Conservation (phyloP, 345 rosid genomes). For the Ailanthus altissimus region DNA sequence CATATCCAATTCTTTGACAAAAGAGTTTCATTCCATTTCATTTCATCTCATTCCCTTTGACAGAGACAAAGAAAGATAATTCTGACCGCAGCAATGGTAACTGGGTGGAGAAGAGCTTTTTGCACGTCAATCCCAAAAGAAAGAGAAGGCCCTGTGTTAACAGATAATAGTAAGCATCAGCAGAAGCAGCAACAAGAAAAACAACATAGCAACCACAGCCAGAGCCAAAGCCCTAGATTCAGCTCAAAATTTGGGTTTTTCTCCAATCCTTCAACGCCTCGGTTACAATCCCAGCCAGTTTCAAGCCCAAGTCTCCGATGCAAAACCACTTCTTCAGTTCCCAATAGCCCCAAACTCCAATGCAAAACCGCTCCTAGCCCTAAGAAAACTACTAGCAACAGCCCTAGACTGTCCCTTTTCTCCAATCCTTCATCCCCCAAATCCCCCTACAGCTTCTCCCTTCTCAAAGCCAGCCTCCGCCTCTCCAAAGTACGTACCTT, state of each 20-base stretch:
- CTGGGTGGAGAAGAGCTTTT: slow-evolving; percentile 79
- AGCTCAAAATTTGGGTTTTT: slow-evolving; percentile 70
- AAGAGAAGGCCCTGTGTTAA: slow-evolving; percentile 30
- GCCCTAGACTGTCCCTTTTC: slow-evolving; percentile 47
- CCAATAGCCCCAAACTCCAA: slow-evolving; percentile 62
- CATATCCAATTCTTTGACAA: neutral
- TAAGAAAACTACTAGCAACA: slow-evolving; percentile 18
- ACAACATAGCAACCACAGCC: slow-evolving; percentile 14
- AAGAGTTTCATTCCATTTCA: neutral
- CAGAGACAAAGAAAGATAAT: slow-evolving; percentile 9
- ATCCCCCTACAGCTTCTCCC: slow-evolving; percentile 71
- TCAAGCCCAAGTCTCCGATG: slow-evolving; percentile 56
- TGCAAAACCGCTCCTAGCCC: slow-evolving; percentile 37
- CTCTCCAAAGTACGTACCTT: slow-evolving; percentile 55
- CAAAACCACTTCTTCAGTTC: slow-evolving; percentile 56
- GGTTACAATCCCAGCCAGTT: slow-evolving; percentile 48
- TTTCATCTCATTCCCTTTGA: neutral
- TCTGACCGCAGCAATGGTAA: slow-evolving; percentile 54
- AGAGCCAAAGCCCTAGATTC: slow-evolving; percentile 43
- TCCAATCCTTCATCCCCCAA: slow-evolving; percentile 74
- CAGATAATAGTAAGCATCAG: slow-evolving; percentile 27
- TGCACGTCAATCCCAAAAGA: slow-evolving; percentile 72
- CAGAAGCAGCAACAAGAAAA: slow-evolving; percentile 17
- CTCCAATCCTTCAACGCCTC: slow-evolving; percentile 84
- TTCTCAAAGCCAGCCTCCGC: slow-evolving; percentile 65